Percentiles rank a stretch among this genome's conserved stretches.
These are phyloP conservation scores for Coelastrella sp. DNA, from an alignment of 139 green algal species.

Conservation along the genomic window DNA sequence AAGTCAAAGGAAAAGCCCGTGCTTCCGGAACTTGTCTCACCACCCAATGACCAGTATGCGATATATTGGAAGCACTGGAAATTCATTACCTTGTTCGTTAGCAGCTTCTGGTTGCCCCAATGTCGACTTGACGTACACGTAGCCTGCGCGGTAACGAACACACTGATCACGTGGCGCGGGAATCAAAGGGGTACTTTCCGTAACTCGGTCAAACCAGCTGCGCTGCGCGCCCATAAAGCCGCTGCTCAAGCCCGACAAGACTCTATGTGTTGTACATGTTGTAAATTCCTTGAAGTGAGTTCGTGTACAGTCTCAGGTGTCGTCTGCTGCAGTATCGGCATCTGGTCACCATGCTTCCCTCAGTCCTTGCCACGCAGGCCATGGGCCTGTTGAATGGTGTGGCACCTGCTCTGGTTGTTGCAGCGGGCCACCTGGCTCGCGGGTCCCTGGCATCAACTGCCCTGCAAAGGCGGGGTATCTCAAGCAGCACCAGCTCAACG, in stretches of 20 bases:
- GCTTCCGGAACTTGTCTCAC: too few species aligned
- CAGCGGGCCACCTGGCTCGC: background rate
- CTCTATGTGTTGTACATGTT: too few species aligned
- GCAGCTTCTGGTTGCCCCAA: too few species aligned
- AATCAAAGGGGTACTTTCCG: background rate
- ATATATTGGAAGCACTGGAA: too few species aligned
- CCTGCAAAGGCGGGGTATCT: background rate
- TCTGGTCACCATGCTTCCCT: background rate
- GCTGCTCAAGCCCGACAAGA: too few species aligned
- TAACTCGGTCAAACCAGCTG: background rate
- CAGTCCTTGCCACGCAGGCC: background rate
- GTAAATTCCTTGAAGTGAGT: too few species aligned
- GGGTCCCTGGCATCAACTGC: background rate
- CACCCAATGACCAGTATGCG: too few species aligned
- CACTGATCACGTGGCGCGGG: background rate
- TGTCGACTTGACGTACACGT: background rate
- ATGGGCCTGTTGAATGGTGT: constrained; percentile 4
- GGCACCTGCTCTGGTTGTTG: background rate
- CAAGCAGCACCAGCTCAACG: background rate
- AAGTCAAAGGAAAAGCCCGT: too few species aligned
- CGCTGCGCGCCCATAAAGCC: background rate
- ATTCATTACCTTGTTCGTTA: too few species aligned
- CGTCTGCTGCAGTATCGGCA: background rate
- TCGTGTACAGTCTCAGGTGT: background rate
- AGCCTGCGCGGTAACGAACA: background rate